Base-by-base conservation (phyloP, 345 rosid species). In the Ailanthus altissimus region DNA sequence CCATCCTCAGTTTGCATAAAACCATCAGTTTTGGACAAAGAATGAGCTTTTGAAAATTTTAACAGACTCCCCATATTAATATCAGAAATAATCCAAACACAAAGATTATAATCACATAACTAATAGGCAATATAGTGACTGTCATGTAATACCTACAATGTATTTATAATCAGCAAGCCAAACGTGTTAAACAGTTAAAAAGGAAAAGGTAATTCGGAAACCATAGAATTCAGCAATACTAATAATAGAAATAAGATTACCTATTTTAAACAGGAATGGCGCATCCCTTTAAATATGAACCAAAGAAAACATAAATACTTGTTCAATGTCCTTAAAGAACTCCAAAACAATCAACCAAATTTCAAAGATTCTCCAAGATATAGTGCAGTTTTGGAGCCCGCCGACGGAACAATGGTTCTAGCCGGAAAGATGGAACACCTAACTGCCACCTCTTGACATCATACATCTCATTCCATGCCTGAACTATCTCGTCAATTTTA, bases 381-480 rank as follows among this genome's bases (percentile, higher is more conserved):
- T 84, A 83, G 78, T 92, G 95, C 80, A 91, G 95, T 80, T 89
- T 96, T 5, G 98, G 95, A 68, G 84, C 86, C 79, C 91, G 83
- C 77, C 97, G 87, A 75, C 97, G 90, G 85, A 93, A 94, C 86
- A 94, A 84, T 25, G 99, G 99, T 83, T 96, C 99, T 61, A 96
- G 87, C 84, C 99, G 82, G 86, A 91, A 96, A 77, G 99, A 91
- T 62, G 98, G 95, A 78, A 90, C 89, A 47, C 99, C 97, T 26
- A 86, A 85, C 86, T 94, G 91, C 99, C 99, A 96, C 81, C 97
- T 89, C 81, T 89, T 91, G 20, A 93, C 98, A 85, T 94, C 99
- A 85, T 94, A 94, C 98, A 94, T 94, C 79, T 96, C 99, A 85
- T 92, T 96, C 98, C 99, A 96, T 54, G 99, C 99, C 86, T 92